Base-by-base conservation (phyloP, 2,329 filamentous ascomycete genomes). In the Ophiostoma perfectum region DNA sequence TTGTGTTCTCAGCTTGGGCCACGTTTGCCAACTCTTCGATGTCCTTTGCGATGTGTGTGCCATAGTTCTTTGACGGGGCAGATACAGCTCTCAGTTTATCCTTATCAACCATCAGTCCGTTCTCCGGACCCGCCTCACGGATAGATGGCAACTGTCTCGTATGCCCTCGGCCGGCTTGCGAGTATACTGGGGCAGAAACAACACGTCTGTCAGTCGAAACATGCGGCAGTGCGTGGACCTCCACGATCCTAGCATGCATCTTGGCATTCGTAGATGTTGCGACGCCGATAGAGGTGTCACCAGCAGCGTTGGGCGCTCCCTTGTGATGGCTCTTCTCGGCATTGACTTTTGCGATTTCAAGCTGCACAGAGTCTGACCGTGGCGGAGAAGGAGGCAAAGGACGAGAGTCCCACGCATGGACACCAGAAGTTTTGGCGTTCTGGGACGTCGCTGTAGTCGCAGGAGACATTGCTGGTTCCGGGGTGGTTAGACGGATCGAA, bases 321-420 rank as follows among this genome's bases (percentile, higher is more conserved):
- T 47, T 62, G 5, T 8, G 14, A 4, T 27, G 11, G 44, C 67
- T 42, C 4, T 66, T 64, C 1, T 60, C 64, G 72, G 8, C 60
- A 14, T 74, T 72, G 45, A 71, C 70, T 64, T 72, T 68, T 52
- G 67, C 47, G 44, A 73, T 71, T 67, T 77, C 74, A 11, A 72
- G 74, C 42, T 72, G 68, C 11, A 73, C 73, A 1, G 73, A 75
- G 39, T 67, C 72, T 38, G 66, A 71, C 41, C 12, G 71, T 0
- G 82, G 80, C 3, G 85, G 79, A 5, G 78, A 75, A 1, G 83
- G 82, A 0, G 85, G 84, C 39, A 86, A 73, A 1, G 85, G 84
- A 0, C 84, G 78, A 9, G 76, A 78, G 62, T 82, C 80, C 79
- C 82, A 85, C 1, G 74, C 72, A 67, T 65, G 72, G 12, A 66